Percentiles rank a stretch among this genome's conserved stretches.
Conservation (phyloP, 495 filamentous ascomycete species). For the Penicillium dipodomyicola region DNA sequence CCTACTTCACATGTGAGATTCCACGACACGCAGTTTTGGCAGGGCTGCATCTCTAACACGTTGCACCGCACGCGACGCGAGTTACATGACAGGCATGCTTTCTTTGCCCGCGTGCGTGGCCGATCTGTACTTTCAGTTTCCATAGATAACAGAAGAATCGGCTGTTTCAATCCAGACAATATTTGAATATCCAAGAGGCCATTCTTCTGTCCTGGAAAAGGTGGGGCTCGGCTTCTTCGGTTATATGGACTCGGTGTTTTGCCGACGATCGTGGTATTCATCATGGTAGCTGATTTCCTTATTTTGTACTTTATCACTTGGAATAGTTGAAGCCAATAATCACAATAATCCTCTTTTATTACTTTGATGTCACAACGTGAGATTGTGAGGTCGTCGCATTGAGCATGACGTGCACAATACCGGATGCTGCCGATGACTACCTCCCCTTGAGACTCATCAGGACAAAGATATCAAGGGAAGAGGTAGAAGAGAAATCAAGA, state of each 20-base stretch:
- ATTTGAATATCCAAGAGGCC: background rate
- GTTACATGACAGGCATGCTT: constrained; percentile 48
- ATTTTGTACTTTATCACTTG: too few relatives aligned
- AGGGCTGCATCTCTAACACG: constrained; percentile 44
- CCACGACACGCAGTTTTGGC: constrained; percentile 42
- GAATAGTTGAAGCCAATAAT: too few relatives aligned
- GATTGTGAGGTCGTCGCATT: too few relatives aligned
- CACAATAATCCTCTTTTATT: too few relatives aligned
- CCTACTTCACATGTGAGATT: constrained; percentile 43
- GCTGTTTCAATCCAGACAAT: constrained; percentile 4
- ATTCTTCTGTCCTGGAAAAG: background rate
- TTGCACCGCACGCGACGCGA: constrained; percentile 47
- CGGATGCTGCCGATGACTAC: too few relatives aligned
- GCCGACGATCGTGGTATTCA: background rate
- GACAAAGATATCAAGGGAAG: too few relatives aligned
- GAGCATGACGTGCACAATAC: too few relatives aligned
- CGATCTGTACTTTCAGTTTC: constrained; percentile 13
- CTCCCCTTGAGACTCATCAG: too few relatives aligned
- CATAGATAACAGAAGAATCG: constrained; percentile 17
- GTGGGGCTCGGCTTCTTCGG: constrained; percentile 28
- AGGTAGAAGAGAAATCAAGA: too few relatives aligned
- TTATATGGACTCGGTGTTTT: constrained; percentile 18
- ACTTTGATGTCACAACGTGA: too few relatives aligned
- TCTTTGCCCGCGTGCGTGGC: constrained; percentile 38
- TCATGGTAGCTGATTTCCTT: background rate